Conservation (phyloP, 2,329 filamentous ascomycete species). For the Trichoderma breve region DNA sequence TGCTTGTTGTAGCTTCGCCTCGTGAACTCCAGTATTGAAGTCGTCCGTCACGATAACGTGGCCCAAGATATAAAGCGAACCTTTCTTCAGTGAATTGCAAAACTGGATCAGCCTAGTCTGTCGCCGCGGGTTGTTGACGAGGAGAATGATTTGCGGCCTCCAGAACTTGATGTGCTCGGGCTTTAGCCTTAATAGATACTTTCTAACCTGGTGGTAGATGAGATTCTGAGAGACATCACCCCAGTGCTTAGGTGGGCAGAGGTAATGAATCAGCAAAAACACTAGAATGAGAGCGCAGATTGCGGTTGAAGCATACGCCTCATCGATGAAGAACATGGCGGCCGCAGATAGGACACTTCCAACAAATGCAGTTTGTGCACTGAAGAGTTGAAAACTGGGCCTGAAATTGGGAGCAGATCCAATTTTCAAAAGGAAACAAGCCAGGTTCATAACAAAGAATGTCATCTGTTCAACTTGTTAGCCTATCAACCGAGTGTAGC, state of each 20-base stretch:
- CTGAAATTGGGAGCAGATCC: constrained; percentile 86
- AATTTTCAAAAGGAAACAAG: constrained; percentile 82
- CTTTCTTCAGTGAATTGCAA: constrained; percentile 89
- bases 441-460: constrained; percentile 83
- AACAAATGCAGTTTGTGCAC: constrained; percentile 74
- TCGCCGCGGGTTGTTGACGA: constrained; percentile 78
- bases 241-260: constrained; percentile 82
- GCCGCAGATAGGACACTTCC: constrained; percentile 73
- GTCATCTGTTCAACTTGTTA: constrained; percentile 59
- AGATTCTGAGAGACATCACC: constrained; percentile 86
- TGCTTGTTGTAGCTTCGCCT: constrained; percentile 76
- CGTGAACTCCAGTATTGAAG: constrained; percentile 73
- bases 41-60: constrained; percentile 86
- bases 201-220: constrained; percentile 82
- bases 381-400: constrained; percentile 86
- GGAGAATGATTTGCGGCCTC: constrained; percentile 81
- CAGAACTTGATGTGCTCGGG: constrained; percentile 94
- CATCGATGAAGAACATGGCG: constrained; percentile 90
- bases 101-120: constrained; percentile 86
- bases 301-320: constrained; percentile 72
- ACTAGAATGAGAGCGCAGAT: constrained; percentile 72
- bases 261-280: constrained; percentile 82
- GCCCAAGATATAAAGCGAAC: constrained; percentile 77
- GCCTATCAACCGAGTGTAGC: not conserved
- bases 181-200: constrained; percentile 77